Base-by-base conservation (phyloP, 306 rosid genomes). In the Trifolium pratense region DNA sequence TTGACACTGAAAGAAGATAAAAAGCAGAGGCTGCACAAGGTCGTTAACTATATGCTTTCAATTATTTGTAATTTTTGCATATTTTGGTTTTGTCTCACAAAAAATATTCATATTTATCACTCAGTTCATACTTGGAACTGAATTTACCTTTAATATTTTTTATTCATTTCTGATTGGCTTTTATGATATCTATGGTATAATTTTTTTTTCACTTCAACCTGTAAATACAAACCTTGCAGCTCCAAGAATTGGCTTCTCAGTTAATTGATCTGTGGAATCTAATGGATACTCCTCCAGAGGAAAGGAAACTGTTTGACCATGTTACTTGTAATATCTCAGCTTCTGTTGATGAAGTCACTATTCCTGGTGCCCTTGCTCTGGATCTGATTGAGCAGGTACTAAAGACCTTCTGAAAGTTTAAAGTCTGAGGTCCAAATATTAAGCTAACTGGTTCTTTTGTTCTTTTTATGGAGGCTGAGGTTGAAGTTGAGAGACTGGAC, bases 401-500 rank as follows among this genome's bases (percentile, higher is more conserved):
- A 53, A 45, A 64, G 39, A 21, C 15, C 51, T 67, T 51, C 26
- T 43, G 72, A 81, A 81, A 83, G 78, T 59, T 63, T 53, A 56
- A 53, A 37, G 21, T 56, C 59, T 25, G 56, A 55, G 65, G 67
- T 58, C 58, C 25, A 20, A 60, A 78, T 37, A 21, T 67, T 7
- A 39, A 71, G 46, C 66, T 59, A 20, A 57, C 43, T 13, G 29
- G 60, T 78, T 73, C 26, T 73, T 73, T 63, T 52, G 15, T 37
- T 66, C 34, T 62, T 29, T 64, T 79, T 68, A 17, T 79, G 63
- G 78, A 94, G 99, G 94, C 99, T 70, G 99, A 92, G 84, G 96
- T 91, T 42, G 99, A 95, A 88, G 99, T 95, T 70, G 99, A 90
- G 79, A 87, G 99, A 83, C 96, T 95, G 77, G 99, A 95, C 88